phyloP scores from a whole-genome alignment of 2,329 filamentous ascomycete genomes.

The Talaromyces sp. region DNA sequence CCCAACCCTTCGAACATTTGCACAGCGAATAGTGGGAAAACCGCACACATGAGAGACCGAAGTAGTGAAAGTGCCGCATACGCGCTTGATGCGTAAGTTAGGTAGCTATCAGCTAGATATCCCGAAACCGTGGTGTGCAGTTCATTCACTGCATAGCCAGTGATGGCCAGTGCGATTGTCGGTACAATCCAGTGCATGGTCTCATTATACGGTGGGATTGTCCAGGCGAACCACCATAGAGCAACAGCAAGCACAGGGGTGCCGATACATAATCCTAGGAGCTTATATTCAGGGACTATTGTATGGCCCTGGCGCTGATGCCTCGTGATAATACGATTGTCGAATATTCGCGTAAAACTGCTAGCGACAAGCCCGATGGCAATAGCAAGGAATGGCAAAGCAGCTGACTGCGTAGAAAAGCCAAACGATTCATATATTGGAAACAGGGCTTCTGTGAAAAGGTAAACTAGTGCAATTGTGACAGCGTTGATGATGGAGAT shows the following conservation, averaged over 20 bases:
- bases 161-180: conserved; percentile 34
- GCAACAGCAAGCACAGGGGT: conserved; percentile 39
- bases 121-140: conserved; percentile 37
- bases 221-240: conserved; percentile 44
- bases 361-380: conserved; percentile 36
- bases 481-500: conserved; percentile 39
- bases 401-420: conserved; percentile 28
- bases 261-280: conserved; percentile 42
- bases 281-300: conserved; percentile 42
- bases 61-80: conserved; percentile 38
- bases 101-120: conserved; percentile 42
- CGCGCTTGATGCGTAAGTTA: conserved; percentile 40
- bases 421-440: conserved; percentile 33
- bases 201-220: conserved; percentile 36
- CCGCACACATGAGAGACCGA: conserved; percentile 32
- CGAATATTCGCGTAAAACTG: conserved; percentile 39
- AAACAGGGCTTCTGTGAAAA: conserved; percentile 41
- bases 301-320: conserved; percentile 16
- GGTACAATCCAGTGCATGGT: conserved; percentile 35
- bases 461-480: conserved; percentile 44
- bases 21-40: conserved; percentile 36
- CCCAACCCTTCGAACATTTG: conserved; percentile 37
- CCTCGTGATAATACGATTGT: conserved; percentile 28
- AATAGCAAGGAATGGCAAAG: conserved; percentile 37
- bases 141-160: conserved; percentile 46